Percentiles rank a stretch among this genome's conserved stretches.
phyloP scores from a whole-genome alignment of 192 early-diverging fungal genomes.

The Coemansia sp. region DNA sequence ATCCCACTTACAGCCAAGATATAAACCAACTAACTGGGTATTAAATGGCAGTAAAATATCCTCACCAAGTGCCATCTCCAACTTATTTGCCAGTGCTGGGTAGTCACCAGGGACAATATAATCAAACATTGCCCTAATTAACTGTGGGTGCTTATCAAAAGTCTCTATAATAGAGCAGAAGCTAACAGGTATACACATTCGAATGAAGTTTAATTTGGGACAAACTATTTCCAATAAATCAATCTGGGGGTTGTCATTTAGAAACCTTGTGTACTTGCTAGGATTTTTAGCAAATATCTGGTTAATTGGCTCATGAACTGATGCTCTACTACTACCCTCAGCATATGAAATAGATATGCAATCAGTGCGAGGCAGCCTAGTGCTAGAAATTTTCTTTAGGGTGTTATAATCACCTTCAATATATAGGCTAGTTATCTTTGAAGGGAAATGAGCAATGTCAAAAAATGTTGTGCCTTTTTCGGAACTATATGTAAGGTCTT shows the following conservation, averaged over 20 bases:
- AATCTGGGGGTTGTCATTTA: too few relatives aligned
- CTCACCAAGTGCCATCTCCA: too few relatives aligned
- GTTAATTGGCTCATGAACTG: neutral
- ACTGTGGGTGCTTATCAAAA: too few relatives aligned
- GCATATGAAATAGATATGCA: neutral
- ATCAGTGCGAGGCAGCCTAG: neutral
- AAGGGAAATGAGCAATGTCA: neutral
- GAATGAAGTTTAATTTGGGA: too few relatives aligned
- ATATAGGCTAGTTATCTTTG: neutral
- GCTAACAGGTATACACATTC: too few relatives aligned
- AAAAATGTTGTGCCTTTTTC: neutral
- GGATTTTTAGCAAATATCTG: neutral
- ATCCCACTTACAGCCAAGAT: neutral
- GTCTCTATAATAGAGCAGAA: too few relatives aligned
- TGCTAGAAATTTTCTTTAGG: neutral
- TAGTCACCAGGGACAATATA: too few relatives aligned
- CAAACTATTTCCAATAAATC: too few relatives aligned
- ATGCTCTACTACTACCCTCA: neutral
- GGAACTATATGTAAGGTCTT: neutral
- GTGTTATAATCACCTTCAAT: neutral
- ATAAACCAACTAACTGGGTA: neutral
- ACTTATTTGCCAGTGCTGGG: too few relatives aligned
- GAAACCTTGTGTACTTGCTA: neutral
- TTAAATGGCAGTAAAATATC: too few relatives aligned
- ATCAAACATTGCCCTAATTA: too few relatives aligned